Conservation (phyloP, 1,284 basidiomycete species). For the Anthracocystis walkeri region DNA sequence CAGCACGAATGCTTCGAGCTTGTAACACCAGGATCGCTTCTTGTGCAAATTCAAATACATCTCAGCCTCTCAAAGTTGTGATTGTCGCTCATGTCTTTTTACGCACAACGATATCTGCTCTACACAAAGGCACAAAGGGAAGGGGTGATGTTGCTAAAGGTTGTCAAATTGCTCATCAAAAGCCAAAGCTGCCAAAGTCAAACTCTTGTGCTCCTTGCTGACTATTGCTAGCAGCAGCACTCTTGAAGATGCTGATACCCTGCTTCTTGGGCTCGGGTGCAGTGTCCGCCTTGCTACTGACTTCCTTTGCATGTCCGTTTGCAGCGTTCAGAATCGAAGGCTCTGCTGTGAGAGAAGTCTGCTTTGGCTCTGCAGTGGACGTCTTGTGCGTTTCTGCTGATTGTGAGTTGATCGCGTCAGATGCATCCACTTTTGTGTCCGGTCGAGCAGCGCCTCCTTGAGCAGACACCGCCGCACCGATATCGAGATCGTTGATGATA, state of each 20-base stretch:
- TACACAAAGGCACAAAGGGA: not conserved
- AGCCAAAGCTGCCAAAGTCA: constrained; percentile 57
- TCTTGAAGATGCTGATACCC: constrained; percentile 53
- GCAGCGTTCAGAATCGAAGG: constrained; percentile 1
- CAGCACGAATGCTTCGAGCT: not conserved
- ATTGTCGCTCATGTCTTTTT: not conserved
- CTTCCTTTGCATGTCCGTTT: not conserved
- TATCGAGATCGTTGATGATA: constrained; percentile 57
- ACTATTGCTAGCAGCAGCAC: constrained; percentile 45
- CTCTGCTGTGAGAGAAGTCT: constrained; percentile 6
- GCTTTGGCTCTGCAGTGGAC: constrained; percentile 13
- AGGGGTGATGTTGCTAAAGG: not conserved
- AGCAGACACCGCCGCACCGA: constrained; percentile 17
- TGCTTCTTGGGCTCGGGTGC: constrained; percentile 33
- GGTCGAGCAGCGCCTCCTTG: not conserved
- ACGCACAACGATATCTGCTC: not conserved
- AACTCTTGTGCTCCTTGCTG: constrained; percentile 61
- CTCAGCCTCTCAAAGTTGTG: not conserved
- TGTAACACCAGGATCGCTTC: not conserved
- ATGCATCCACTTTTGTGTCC: not conserved
- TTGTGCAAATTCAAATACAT: constrained; percentile 18
- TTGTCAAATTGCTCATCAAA: constrained; percentile 19
- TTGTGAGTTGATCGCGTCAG: not conserved
- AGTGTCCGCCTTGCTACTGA: not conserved
- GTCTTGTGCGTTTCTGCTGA: constrained; percentile 1